A percentile compares a stretch with the other conserved stretches of the same genome.
Evolutionary conservation across 805 yeast species (phyloP).

Genomic region (Ogataea methylovora): DNA sequence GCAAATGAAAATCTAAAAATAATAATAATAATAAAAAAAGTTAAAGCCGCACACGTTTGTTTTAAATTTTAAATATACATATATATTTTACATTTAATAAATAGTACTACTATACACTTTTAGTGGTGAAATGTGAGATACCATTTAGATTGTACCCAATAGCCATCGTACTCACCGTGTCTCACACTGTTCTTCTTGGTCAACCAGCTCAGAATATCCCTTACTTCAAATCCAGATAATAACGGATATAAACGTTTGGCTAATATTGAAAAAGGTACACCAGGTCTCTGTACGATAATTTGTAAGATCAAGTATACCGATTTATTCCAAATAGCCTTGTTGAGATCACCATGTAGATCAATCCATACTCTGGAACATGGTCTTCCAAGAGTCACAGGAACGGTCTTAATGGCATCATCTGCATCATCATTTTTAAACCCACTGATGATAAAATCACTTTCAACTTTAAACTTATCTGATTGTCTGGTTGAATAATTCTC

Average conservation of each 20-base stretch:
- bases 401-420: constrained; percentile 7
- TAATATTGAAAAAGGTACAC: constrained; percentile 28
- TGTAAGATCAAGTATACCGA: constrained; percentile 40
- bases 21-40: too few relatives aligned
- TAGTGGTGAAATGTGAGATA: constrained; percentile 18
- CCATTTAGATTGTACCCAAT: constrained; percentile 41
- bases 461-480: constrained; percentile 59
- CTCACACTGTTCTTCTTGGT: constrained; percentile 28
- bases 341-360: constrained; percentile 54
- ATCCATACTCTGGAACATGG: constrained; percentile 72
- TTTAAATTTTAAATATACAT: too few relatives aligned
- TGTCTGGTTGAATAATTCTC: constrained; percentile 70
- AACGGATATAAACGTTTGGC: constrained; percentile 18
- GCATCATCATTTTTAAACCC: constrained; percentile 6
- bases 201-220: constrained; percentile 38
- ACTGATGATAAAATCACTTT: constrained; percentile 50
- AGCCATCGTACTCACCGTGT: constrained; percentile 29
- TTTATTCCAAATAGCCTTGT: constrained; percentile 51
- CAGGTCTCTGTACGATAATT: constrained; percentile 47
- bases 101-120: too few relatives aligned
- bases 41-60: too few relatives aligned
- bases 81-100: too few relatives aligned
- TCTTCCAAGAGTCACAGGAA: constrained; percentile 48
- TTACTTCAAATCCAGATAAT: constrained; percentile 30
- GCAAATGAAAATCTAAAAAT: too few relatives aligned